Evolutionary conservation across 2,329 filamentous ascomycete genomes (phyloP), one percentile per base, ranked within the genome.

Genomic region (Pseudocercospora macadamiae): DNA sequence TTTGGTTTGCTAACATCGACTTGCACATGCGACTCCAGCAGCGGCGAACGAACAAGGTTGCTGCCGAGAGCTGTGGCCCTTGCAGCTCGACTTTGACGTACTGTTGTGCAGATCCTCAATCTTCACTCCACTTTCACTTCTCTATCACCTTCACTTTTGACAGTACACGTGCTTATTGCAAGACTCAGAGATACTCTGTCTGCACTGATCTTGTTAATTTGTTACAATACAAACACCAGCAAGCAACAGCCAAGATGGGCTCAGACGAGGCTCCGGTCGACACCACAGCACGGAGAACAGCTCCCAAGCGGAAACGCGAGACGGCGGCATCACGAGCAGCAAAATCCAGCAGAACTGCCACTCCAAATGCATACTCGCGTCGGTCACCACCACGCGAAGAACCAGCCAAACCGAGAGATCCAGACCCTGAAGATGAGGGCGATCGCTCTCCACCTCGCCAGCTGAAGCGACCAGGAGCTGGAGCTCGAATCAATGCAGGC

Each of bases 401-500:
- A 36, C 45, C 63, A 2, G 47, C 47, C 25, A 49, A 30, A 26
- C 37, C 37, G 18, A 61, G 54, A 16, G 57, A 53, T 26, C 58
- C 47, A 26, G 58, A 61, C 16, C 56, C 64, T 2, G 65, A 66
- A 21, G 57, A 64, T 8, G 67, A 68, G 21, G 66, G 64, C n/a
- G 68, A 70, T 21, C 63, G 62, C 9, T 70, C 71, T 25, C 73
- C 75, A 39, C 73, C 75, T 16, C 74, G 56, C 60, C 73, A 64
- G 45, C 66, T 73, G 34, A 77, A 77, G 62, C 70, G 74, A 32
- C 73, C 74, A 18, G 74, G 74, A 21, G 73, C 69, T 9, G 66
- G 68, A 7, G 68, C 73, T 2, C 88, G 89, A 61, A 86, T 93
- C 61, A 85, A 85, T 28, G 85, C 85, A 55, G 76, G 83, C 26